phyloP scores from a whole-genome alignment of 2,329 filamentous ascomycete species.

The Talaromyces amestolkiae region DNA sequence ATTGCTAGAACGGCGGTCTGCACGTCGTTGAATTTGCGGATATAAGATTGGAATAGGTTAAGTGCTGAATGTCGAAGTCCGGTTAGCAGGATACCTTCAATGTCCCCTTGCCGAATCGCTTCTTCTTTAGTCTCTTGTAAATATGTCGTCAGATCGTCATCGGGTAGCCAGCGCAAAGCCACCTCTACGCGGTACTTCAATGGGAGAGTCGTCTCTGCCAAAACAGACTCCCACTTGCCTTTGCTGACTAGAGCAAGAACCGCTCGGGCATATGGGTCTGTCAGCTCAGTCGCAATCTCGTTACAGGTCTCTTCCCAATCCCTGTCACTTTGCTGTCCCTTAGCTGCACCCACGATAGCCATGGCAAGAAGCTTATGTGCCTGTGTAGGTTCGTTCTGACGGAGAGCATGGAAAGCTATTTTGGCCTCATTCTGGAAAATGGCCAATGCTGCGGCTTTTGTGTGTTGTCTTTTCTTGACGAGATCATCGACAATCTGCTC shows the following conservation, averaged over 20 bases:
- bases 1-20: constrained; percentile 63
- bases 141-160: constrained; percentile 51
- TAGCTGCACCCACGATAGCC: constrained; percentile 48
- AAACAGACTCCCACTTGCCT: constrained; percentile 59
- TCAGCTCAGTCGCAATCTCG: constrained; percentile 61
- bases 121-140: constrained; percentile 53
- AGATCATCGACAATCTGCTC: constrained; percentile 51
- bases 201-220: constrained; percentile 57
- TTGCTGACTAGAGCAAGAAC: constrained; percentile 60
- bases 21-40: constrained; percentile 58
- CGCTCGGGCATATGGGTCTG: constrained; percentile 61
- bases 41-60: constrained; percentile 60
- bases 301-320: constrained; percentile 61
- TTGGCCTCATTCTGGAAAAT: constrained; percentile 60
- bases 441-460: constrained; percentile 62
- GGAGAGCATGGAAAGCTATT: constrained; percentile 56
- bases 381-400: constrained; percentile 52
- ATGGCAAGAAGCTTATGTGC: constrained; percentile 57
- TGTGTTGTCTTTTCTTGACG: constrained; percentile 54
- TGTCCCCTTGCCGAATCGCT: constrained; percentile 54
- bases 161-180: constrained; percentile 53
- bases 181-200: constrained; percentile 61
- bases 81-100: constrained; percentile 62
- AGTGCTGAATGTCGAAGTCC: constrained; percentile 58
- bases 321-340: constrained; percentile 47